These are phyloP conservation scores for Suillus bovinus DNA, from an alignment of 768 basidiomycete species.

Conservation along the genomic window DNA sequence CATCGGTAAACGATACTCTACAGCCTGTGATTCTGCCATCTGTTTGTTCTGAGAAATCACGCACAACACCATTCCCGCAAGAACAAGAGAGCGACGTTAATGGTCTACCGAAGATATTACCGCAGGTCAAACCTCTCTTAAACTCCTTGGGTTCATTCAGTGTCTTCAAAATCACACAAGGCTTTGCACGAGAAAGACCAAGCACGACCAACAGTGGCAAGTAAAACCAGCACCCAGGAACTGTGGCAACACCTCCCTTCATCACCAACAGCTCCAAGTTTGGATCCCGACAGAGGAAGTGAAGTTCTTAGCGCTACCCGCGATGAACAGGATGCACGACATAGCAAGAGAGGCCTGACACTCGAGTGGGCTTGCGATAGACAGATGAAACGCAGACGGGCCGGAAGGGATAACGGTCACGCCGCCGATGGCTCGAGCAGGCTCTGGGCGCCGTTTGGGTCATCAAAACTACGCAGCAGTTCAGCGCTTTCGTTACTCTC, in stretches of 20 bases:
- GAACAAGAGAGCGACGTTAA: not conserved
- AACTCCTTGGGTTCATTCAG: constrained; percentile 18
- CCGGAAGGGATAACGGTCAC: constrained; percentile 13
- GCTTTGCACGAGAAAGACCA: constrained; percentile 1
- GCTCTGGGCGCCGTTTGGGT: not conserved
- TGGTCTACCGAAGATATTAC: not conserved
- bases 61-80: not conserved
- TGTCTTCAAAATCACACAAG: constrained; percentile 10
- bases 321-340: constrained; percentile 9
- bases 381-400: constrained; percentile 37
- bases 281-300: not conserved
- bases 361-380: constrained; percentile 50
- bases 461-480: constrained; percentile 17
- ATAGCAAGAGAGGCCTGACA: constrained; percentile 29
- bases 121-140: constrained; percentile 27
- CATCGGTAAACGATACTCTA: constrained; percentile 16
- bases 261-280: constrained; percentile 7
- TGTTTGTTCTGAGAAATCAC: not conserved
- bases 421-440: not conserved
- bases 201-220: not conserved
- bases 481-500: constrained; percentile 34
- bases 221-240: not conserved
- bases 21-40: not conserved
- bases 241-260: constrained; percentile 13
- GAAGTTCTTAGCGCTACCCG: not conserved